Evolutionary conservation across 495 filamentous ascomycete genomes (phyloP).

Genomic region (Aspergillus mulundensis): DNA sequence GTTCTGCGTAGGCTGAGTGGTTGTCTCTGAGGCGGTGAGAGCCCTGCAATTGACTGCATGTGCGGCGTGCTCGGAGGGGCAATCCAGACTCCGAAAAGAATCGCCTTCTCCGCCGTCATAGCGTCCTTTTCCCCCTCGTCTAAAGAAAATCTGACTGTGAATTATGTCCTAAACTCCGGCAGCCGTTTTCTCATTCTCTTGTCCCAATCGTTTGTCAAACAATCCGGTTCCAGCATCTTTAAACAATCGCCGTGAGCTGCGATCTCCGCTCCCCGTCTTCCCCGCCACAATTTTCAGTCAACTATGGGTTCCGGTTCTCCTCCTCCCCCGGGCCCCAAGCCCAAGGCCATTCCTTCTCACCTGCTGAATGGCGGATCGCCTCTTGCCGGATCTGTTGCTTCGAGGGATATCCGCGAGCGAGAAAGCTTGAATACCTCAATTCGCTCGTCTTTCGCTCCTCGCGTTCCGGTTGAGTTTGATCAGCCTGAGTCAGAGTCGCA

Average conservation of each 20-base stretch:
- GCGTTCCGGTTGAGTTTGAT: constrained; percentile 40
- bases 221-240: not conserved
- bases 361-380: constrained; percentile 47
- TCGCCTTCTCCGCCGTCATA: constrained; percentile 4
- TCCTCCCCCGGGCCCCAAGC: constrained; percentile 36
- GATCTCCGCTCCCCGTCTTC: not conserved
- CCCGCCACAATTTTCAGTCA: constrained; percentile 1
- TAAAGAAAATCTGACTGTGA: not conserved
- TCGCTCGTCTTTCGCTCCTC: constrained; percentile 43
- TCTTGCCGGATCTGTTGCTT: constrained; percentile 25
- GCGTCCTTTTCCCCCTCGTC: not conserved
- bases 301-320: constrained; percentile 39
- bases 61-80: constrained; percentile 1
- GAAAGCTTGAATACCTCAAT: constrained; percentile 53
- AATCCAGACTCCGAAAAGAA: constrained; percentile 6
- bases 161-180: not conserved
- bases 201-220: not conserved
- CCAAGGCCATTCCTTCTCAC: constrained; percentile 44
- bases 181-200: not conserved
- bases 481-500: constrained; percentile 16
- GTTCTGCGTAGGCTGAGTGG: not conserved
- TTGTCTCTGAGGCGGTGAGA: not conserved
- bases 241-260: not conserved
- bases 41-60: not conserved
- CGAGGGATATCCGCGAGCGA: constrained; percentile 44